phyloP scores from a whole-genome alignment of 805 yeast genomes.

The Danielia reshetovae region DNA sequence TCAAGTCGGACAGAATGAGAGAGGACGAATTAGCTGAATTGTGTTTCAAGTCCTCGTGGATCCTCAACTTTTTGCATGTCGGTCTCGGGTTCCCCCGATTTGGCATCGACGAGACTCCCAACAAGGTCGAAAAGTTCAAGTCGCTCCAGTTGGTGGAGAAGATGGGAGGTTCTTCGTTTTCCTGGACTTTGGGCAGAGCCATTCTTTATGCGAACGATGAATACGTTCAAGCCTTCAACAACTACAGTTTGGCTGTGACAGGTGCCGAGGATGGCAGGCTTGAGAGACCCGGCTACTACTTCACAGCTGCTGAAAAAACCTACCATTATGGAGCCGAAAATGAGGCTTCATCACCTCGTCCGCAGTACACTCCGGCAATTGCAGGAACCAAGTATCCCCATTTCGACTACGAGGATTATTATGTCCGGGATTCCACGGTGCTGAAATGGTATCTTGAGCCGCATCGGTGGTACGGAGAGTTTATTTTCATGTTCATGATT shows the following conservation, averaged over 20 bases:
- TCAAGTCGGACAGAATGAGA: conserved; percentile 24
- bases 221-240: conserved; percentile 40
- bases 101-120: conserved; percentile 35
- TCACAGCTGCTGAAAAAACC: conserved; percentile 44
- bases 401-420: conserved; percentile 28
- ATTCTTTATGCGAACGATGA: conserved; percentile 58
- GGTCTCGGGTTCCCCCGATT: conserved; percentile 58
- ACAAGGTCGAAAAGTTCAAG: conserved; percentile 21
- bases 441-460: conserved; percentile 44
- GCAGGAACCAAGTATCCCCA: conserved; percentile 16
- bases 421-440: conserved; percentile 22
- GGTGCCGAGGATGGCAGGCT: conserved; percentile 13
- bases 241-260: conserved; percentile 17
- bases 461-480: conserved; percentile 38
- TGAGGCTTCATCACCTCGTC: conserved; percentile 38
- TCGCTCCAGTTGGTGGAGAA: conserved; percentile 43
- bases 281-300: conserved; percentile 44
- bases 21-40: conserved; percentile 47
- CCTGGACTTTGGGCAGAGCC: conserved; percentile 62
- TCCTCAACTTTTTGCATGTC: conserved; percentile 52
- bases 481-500: conserved; percentile 25
- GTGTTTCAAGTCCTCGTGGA: conserved; percentile 62
- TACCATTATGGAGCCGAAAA: conserved; percentile 55
- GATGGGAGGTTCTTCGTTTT: conserved; percentile 40
- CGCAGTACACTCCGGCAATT: conserved; percentile 28